A percentile compares a stretch with the other conserved stretches of the same genome.
phyloP scores from a whole-genome alignment of 75 land plant species.

The Cunninghamia lanceolata region DNA sequence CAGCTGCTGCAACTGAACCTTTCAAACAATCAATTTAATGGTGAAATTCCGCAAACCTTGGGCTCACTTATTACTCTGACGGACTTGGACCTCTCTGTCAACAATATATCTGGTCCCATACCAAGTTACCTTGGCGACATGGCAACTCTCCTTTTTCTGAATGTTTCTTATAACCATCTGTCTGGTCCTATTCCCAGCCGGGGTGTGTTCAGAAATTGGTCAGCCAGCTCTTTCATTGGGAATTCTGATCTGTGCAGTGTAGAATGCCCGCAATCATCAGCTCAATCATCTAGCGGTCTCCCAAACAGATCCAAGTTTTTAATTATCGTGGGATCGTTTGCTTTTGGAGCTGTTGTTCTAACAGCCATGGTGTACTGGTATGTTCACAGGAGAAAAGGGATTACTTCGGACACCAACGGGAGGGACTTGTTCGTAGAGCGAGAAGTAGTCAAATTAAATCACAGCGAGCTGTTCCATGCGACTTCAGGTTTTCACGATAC shows the following conservation, averaged over 20 bases:
- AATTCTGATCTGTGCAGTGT: constrained; percentile 20
- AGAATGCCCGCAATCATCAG: constrained; percentile 1
- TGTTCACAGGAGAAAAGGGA: not conserved
- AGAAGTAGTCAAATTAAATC: not conserved
- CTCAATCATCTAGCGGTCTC: not conserved
- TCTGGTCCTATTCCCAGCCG: constrained; percentile 22
- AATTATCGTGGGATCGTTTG: not conserved
- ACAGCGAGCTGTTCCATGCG: not conserved
- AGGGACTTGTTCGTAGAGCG: not conserved
- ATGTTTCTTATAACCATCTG: constrained; percentile 24
- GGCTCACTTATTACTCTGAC: constrained; percentile 21
- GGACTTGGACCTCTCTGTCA: constrained; percentile 25
- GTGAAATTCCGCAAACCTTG: constrained; percentile 18
- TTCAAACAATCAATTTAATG: constrained; percentile 20
- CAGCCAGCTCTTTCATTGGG: constrained; percentile 20
- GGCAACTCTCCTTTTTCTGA: constrained; percentile 12
- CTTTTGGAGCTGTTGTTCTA: not conserved
- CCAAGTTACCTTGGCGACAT: constrained; percentile 19
- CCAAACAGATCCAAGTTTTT: not conserved
- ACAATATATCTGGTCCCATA: constrained; percentile 21
- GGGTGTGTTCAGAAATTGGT: constrained; percentile 14
- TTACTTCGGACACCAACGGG: not conserved
- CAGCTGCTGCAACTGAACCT: constrained; percentile 35
- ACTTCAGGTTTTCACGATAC: not conserved
- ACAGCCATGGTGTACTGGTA: not conserved